Evolutionary conservation across 305 asterid genomes (phyloP).

Genomic region (Withania somnifera): DNA sequence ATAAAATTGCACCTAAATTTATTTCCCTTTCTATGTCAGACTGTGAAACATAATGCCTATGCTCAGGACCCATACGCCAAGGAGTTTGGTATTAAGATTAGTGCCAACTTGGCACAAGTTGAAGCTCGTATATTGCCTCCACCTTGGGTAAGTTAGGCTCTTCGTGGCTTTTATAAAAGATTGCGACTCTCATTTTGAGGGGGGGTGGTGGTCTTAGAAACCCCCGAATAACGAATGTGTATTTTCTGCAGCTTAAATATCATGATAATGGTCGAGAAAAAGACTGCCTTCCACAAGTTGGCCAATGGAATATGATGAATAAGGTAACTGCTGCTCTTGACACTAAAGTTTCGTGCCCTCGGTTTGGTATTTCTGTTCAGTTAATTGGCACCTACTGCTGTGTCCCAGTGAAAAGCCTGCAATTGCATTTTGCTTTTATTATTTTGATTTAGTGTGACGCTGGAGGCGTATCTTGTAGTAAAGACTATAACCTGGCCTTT

Average conservation of each 20-base stretch:
- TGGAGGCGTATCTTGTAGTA: not conserved
- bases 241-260: slow-evolving; percentile 56
- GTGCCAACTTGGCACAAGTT: slow-evolving; percentile 73
- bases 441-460: not conserved
- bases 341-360: not conserved
- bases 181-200: not conserved
- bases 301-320: slow-evolving; percentile 99
- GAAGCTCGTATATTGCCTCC: slow-evolving; percentile 93
- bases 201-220: not conserved
- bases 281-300: slow-evolving; percentile 89
- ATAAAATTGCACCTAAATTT: not conserved
- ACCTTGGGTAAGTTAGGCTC: slow-evolving; percentile 54
- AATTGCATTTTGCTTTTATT: not conserved
- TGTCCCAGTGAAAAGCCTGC: not conserved
- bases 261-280: slow-evolving; percentile 83
- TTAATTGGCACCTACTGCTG: not conserved
- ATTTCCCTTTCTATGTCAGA: slow-evolving; percentile 24
- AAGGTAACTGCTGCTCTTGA: slow-evolving; percentile 36
- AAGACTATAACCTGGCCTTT: not conserved
- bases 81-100: slow-evolving; percentile 88
- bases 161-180: not conserved
- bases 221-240: not conserved
- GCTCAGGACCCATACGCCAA: slow-evolving; percentile 62
- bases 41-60: slow-evolving; percentile 76
- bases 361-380: not conserved